Base-by-base conservation (phyloP, 371 early-diverging fungal species). In the Nematocida sp. region DNA sequence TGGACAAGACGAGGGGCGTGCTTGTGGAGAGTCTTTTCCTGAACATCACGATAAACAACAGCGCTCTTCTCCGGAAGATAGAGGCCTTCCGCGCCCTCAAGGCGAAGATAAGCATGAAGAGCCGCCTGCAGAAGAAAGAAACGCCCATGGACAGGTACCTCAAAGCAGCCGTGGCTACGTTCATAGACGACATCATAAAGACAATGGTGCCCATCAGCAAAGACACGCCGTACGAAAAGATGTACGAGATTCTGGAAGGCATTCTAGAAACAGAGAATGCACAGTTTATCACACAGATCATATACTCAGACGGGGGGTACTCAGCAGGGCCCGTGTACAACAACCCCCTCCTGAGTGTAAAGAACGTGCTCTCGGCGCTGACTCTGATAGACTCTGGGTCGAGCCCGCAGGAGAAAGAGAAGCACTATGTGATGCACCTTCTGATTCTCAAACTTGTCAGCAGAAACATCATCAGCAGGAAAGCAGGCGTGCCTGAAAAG, bases 21-120 rank as follows among this genome's bases (percentile, higher is more conserved):
- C 57, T 70, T 17, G 29, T 57, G 21, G 74, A 70, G 62, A 56
- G 67, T 7, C n/a, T 70, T 7, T 70, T 36, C 62, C 8, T 70
- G 38, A 27, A 57, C 23, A 31, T 70, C 11, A 15, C 29, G 7
- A 40, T 19, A 21, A n/a, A 38, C 23, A 17, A 36, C 41, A 29
- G 52, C 17, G 17, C 37, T 31, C 7, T 62, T 46, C 51, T 37
- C 4, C 25, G 49, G 31, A 48, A 38, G 62, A 32, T 70, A 48
- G 74, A 70, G 41, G 49, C 49, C 1, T 17, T 53, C 13, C 23
- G 74, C 15, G 56, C 56, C 8, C 58, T 70, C n/a, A 62, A 62
- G 36, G 51, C 37, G 29, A 70, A 70, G 40, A 38, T 51, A 29
- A 64, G 11, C 27, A 62, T 62, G 13, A 70, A 70, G 32, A 21